Percentiles rank a stretch among this genome's conserved stretches.
These are phyloP conservation scores for Globisporangium radiosum DNA, from an alignment of 352 stramenopile species.

Conservation along the genomic window DNA sequence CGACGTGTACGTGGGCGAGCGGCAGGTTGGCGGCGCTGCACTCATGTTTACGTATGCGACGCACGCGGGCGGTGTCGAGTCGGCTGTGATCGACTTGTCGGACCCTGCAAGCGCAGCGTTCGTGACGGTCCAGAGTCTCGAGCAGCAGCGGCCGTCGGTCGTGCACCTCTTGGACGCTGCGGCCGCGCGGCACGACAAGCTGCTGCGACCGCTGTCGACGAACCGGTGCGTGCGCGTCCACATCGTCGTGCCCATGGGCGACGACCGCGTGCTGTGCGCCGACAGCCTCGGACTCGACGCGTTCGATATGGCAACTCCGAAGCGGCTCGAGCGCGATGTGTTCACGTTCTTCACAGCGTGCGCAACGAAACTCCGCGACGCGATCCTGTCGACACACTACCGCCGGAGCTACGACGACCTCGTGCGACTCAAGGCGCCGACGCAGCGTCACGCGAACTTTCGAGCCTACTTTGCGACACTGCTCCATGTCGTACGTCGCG, in stretches of 20 bases:
- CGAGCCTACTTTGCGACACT: conserved; percentile 28
- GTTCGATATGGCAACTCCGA: conserved; percentile 24
- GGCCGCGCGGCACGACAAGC: conserved; percentile 12
- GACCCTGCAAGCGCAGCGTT: conserved; percentile 24
- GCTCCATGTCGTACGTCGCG: conserved; percentile 35
- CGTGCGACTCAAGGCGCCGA: conserved; percentile 16
- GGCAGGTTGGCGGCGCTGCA: conserved; percentile 14
- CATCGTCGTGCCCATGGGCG: conserved; percentile 34
- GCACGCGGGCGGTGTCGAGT: conserved; percentile 37
- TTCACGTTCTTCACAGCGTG: conserved; percentile 35
- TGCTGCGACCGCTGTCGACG: conserved; percentile 20
- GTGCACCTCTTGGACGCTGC: conserved; percentile 22
- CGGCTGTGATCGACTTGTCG: conserved; percentile 25
- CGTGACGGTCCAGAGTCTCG: conserved; percentile 35
- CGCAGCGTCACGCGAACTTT: conserved; percentile 29
- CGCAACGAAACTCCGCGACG: conserved; percentile 25
- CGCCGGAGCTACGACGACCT: conserved; percentile 44
- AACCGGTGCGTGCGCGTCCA: conserved; percentile 32
- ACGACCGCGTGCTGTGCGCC: conserved; percentile 46
- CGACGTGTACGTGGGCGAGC: conserved; percentile 52
- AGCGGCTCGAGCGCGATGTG: conserved; percentile 45
- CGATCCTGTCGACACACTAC: conserved; percentile 30
- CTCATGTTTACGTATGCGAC: conserved; percentile 22
- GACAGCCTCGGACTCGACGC: conserved; percentile 51
- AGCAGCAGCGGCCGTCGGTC: conserved; percentile 22